These are phyloP conservation scores for Globisporangium megalacanthum DNA, from an alignment of 352 stramenopile species.

Conservation along the genomic window DNA sequence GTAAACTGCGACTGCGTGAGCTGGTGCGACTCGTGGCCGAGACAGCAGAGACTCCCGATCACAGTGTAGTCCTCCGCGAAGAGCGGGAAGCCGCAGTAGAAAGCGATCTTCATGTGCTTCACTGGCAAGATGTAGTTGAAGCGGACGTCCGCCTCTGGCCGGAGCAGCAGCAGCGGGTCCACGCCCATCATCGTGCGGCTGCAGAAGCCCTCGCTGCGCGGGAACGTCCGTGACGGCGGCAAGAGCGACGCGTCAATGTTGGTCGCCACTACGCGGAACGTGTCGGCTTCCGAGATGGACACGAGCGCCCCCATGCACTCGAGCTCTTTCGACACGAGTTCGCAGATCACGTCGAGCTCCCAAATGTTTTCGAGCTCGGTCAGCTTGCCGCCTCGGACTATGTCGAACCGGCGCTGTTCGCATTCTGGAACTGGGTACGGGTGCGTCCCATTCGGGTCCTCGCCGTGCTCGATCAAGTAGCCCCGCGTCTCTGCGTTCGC, in stretches of 20 bases:
- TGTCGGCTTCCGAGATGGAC: slow-evolving; percentile 7
- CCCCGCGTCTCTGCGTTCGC: slow-evolving; percentile 6
- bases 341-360: slow-evolving; percentile 17
- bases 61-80: slow-evolving; percentile 6
- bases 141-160: slow-evolving; percentile 15
- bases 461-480: slow-evolving; percentile 12
- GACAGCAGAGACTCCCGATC: slow-evolving; percentile 15
- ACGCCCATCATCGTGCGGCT: slow-evolving; percentile 13
- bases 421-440: neutral
- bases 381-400: slow-evolving; percentile 7
- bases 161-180: slow-evolving; percentile 15
- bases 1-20: slow-evolving; percentile 13
- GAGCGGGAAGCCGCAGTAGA: slow-evolving; percentile 19
- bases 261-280: slow-evolving; percentile 12
- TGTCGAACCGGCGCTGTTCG: slow-evolving; percentile 8
- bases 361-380: neutral
- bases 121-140: neutral
- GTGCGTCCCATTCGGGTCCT: neutral
- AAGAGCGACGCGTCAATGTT: slow-evolving; percentile 9
- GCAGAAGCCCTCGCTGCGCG: slow-evolving; percentile 16
- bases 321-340: slow-evolving; percentile 10
- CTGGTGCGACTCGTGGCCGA: slow-evolving; percentile 8
- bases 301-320: slow-evolving; percentile 10
- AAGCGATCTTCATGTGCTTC: slow-evolving; percentile 2
- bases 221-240: neutral